Evolutionary conservation across 441 rosid species (phyloP).

Genomic region (Cnidoscolus chayamansa): DNA sequence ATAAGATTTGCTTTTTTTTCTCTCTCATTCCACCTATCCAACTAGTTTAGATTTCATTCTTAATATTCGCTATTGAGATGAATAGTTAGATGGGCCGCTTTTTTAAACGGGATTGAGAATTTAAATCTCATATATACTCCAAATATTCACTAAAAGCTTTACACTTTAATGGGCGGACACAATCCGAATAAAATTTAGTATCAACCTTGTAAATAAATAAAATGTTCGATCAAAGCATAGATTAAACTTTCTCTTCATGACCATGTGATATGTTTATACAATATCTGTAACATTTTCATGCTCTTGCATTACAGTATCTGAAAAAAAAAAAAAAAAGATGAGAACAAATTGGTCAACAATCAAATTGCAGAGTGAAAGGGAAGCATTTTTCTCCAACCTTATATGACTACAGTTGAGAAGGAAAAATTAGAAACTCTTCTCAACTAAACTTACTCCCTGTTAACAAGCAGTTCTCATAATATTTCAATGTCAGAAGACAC

Average conservation of each 20-base stretch:
- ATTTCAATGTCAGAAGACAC: background rate
- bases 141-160: no score
- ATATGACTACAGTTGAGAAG: constrained; percentile 26
- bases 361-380: background rate
- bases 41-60: no score
- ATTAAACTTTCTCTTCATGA: background rate
- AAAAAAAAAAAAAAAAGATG: background rate
- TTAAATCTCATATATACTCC: no score
- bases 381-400: constrained; percentile 1
- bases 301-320: background rate
- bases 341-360: background rate
- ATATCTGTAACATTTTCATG: background rate
- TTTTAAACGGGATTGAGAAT: no score
- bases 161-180: no score
- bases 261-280: background rate
- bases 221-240: background rate
- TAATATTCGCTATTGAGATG: no score
- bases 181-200: no score
- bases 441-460: constrained; percentile 28
- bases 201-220: no score
- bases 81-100: no score
- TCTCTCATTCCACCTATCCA: no score
- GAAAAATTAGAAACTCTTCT: constrained; percentile 31
- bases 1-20: no score
- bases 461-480: constrained; percentile 14